Base-by-base conservation (phyloP, 768 basidiomycete genomes). In the Mycena sanguinolenta region DNA sequence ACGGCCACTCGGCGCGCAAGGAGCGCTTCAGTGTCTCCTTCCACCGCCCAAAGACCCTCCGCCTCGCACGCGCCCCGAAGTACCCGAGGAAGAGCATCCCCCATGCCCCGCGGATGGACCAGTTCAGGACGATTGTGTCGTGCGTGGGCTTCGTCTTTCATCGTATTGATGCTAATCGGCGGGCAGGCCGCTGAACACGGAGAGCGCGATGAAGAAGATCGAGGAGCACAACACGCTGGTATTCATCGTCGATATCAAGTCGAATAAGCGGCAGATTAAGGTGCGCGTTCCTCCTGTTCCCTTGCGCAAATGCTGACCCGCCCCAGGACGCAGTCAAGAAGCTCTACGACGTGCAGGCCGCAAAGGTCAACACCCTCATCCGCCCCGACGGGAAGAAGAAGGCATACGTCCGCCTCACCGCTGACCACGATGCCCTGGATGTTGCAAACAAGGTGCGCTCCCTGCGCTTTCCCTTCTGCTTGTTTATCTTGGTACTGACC, bases 221-320 rank as follows among this genome's bases (percentile, higher is more conserved):
- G 97, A 99, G 88, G 97, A 98, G 83, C 92, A 98, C 88, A 99
- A 99, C 85, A 99, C 98, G 36, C 90, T 99, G 67, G 98, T 99
- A 69, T 99, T 99, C 88, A 92, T 99, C 70, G 96, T 98, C 62
- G 97, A 98, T 83, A 78, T 98, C 82, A 92, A 90, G 81, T 86
- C 95, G 75, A 99, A 98, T 91, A 99, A 99, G 90, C 91, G 96
- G 55, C 96, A 99, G 84, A 99, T 99, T 87, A 97, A 96, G 52
- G 52, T 53, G 52, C 52, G 52, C 27, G 7, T 30, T 19, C 13
- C 52, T n/a, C 46, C 46, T 10, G 5, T 53, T 30, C 16, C 7
- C 30, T 0, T 53, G 1, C 16, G 10, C 23, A 17, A 8, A 19
- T 53, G 14, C 50, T 52, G 25, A 52, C 25, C 4, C 50, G 12